Conservation (phyloP, 2,329 filamentous ascomycete species). For the Alternaria ventricosa region DNA sequence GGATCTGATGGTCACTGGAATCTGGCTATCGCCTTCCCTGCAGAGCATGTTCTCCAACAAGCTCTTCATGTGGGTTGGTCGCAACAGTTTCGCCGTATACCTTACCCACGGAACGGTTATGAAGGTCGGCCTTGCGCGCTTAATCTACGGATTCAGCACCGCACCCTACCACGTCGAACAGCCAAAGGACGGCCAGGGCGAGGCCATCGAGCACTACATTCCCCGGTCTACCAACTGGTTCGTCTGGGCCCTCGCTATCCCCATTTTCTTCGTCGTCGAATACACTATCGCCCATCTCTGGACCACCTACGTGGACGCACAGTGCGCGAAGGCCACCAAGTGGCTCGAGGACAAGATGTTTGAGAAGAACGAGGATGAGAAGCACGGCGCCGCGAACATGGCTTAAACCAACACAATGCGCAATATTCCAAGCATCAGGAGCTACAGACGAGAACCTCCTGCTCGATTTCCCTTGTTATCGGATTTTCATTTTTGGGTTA, state of each 20-base stretch:
- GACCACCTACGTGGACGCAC: slow-evolving; percentile 60
- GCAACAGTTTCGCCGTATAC: slow-evolving; percentile 63
- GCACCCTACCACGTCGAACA: slow-evolving; percentile 51
- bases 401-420: slow-evolving; percentile 20
- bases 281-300: slow-evolving; percentile 58
- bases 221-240: slow-evolving; percentile 48
- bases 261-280: slow-evolving; percentile 55
- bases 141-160: slow-evolving; percentile 60
- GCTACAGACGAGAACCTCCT: slow-evolving; percentile 15
- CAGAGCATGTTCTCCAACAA: slow-evolving; percentile 59
- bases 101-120: slow-evolving; percentile 62
- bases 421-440: not conserved
- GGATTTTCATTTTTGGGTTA: not conserved
- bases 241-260: slow-evolving; percentile 53
- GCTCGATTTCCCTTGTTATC: not conserved
- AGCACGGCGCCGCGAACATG: slow-evolving; percentile 35
- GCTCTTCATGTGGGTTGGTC: slow-evolving; percentile 61
- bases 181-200: slow-evolving; percentile 48
- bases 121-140: slow-evolving; percentile 59
- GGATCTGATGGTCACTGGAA: slow-evolving; percentile 58
- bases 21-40: slow-evolving; percentile 58
- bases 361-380: slow-evolving; percentile 51
- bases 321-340: slow-evolving; percentile 57
- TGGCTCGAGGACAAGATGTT: slow-evolving; percentile 59
- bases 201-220: slow-evolving; percentile 52